Base-by-base conservation (phyloP, 1,284 basidiomycete species). In the Ceratobasidium sp. region DNA sequence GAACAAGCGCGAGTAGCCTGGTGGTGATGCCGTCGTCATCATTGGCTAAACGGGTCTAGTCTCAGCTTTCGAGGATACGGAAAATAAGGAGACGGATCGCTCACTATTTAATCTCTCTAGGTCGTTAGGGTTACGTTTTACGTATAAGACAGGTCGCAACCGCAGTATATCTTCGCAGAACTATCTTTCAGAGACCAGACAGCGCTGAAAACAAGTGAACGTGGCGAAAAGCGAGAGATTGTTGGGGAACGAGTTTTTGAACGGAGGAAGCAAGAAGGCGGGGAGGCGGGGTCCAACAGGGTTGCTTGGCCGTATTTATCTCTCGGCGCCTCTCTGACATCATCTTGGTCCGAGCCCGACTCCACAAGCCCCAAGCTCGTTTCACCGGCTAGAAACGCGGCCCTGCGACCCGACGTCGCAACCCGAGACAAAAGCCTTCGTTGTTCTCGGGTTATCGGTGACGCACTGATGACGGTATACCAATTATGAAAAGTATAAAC, bases 261-360 rank as follows among this genome's bases (percentile, higher is more conserved):
- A 33, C 33, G 60, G 39, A 42, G 60, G 60, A 40, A n/a, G 60
- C 10, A 18, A 39, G 28, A 12, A 39, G 58, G 26, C 7, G 58
- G 33, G 60, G 60, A 18, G 12, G 60, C 33, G 15, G 33, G n/a
- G 13, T 39, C 60, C 13, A 63, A 63, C 60, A 63, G 60, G 60
- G 60, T 63, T 63, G 60, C 4, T 63, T 63, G 60, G 3, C 12
- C 7, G 13, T 63, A 63, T 63, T 63, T 63, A 63, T 63, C 33
- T 4, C 60, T 63, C 7, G 60, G 60, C 39, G 60, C 60, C 60
- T 40, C 60, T 42, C 60, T 63, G 60, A 63, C 60, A 63, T 63
- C 60, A 63, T 63, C 60, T 40, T 18, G 33, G 33, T 63, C 60
- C 60, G 58, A 33, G 23, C 33, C 58, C 33, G 60, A 39, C 60